Base-by-base conservation (phyloP, 2,329 filamentous ascomycete species). In the Botrytis fragariae region DNA sequence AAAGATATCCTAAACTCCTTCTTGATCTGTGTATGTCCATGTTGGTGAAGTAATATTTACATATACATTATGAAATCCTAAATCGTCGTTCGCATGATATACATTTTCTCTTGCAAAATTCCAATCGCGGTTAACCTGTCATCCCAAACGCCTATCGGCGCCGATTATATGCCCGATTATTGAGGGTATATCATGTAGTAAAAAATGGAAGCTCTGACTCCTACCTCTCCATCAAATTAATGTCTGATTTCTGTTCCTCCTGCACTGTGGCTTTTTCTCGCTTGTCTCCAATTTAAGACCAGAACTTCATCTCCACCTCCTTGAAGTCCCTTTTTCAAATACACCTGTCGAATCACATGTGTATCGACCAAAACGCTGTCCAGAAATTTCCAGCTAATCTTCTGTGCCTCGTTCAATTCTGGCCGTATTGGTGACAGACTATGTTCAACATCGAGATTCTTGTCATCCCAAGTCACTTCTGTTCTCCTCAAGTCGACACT, bases 311-410 rank as follows among this genome's bases (percentile, higher is more conserved):
- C 74, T 14, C 74, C 75, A 22, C 76, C 74, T 42, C 73, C 75
- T 71, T 74, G 57, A 4, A 61, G 59, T 22, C 72, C 76, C 54
- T 75, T 73, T 20, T 68, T 75, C 39, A 79, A 74, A 71, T 79
- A 79, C 32, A 80, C 70, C 51, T 80, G 78, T 64, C 76, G 73
- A 4, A 80, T 76, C 10, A 70, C 74, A 57, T 74, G 73, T 29
- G 70, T 69, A n/a, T 83, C 82, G 9, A 85, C 76, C 12, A 76
- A 37, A 48, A 78, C 73, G 83, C 68, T 85, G 83, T 74, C 87
- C 3, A 87, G 86, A 12, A 88, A 86, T 0, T 87, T 88, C 85
- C 89, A 89, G 59, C 88, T 86, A 72, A 88, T 87, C 72, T 90
- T 79, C 42, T 84, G 82, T 1, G 86, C 86, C 1, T 86, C 86